These are phyloP conservation scores for Brassica rapa DNA, from an alignment of 345 rosid genomes.

Conservation along the genomic window DNA sequence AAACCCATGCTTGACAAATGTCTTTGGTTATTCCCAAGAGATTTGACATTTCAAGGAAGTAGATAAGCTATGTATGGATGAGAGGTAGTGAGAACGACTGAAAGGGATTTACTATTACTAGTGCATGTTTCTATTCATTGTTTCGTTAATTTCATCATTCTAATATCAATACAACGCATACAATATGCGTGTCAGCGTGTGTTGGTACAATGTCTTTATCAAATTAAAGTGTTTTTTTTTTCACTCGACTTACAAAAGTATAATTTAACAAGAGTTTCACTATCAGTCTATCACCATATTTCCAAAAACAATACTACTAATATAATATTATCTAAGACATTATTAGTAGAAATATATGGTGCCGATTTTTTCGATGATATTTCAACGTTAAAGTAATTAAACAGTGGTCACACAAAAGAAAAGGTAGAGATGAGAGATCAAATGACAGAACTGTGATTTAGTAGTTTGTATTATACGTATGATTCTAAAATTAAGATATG, in stretches of 20 bases:
- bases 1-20: slow-evolving; percentile 11
- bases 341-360: slow-evolving; percentile 5
- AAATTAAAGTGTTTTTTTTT: neutral
- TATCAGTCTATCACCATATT: neutral
- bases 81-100: slow-evolving; percentile 41
- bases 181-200: neutral
- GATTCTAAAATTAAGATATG: too few relatives aligned
- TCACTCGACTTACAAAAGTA: slow-evolving; percentile 3
- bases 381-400: neutral
- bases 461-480: too few relatives aligned
- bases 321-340: slow-evolving; percentile 1
- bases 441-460: too few relatives aligned
- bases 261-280: neutral
- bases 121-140: slow-evolving; percentile 5
- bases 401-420: too few relatives aligned
- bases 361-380: neutral
- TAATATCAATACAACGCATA: neutral
- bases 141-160: neutral
- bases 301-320: slow-evolving; percentile 4
- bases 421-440: neutral
- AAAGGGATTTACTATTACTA: neutral
- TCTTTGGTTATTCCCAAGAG: slow-evolving; percentile 27
- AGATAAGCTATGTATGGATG: slow-evolving; percentile 76
- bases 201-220: slow-evolving; percentile 9
- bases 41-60: slow-evolving; percentile 26